Base-by-base conservation (phyloP, 768 basidiomycete species). In the Royoungia palumana region DNA sequence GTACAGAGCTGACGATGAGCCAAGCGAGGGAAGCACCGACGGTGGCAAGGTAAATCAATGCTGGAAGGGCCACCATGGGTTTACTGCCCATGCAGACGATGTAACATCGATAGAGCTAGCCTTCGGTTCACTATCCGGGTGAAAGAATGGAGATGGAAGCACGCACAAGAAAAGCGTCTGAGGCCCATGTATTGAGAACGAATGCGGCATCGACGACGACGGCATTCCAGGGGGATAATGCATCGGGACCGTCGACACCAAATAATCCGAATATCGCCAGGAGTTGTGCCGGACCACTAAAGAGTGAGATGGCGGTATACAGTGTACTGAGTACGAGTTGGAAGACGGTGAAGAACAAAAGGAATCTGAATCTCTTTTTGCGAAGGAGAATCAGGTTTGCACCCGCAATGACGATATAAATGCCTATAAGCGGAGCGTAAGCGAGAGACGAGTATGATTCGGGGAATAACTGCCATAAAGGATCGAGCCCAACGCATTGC, bases 81-180 rank as follows among this genome's bases (percentile, higher is more conserved):
- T 14, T 22, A 48, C 53, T 46, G 2, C 28, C 50, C 53, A 44
- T 49, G 35, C 55, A 61, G 28, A 64, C 49, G 36, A 62, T 22
- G 28, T 64, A 46, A 20, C 55, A 64, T 8, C 62, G 62, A 21
- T 62, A 62, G 22, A 62, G 51, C 61, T 49, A 6, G 7, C 11
- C 12, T 13, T 5, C 2, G 13, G 5, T n/a, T 57, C 21, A 57
- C 44, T 4, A 10, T 16, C 14, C 4, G 16, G 16, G 16, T 16
- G 6, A 16, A 6, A 32, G 7, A 14, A 32, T 32, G 10, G 24
- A 25, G 24, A 7, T 7, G 14, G 20, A 28, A 14, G 19, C 6
- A 57, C 58, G 40, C 36, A 62, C 60, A 9, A 62, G 55, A 24
- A 63, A 62, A 2, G 44, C 61, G 9, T 62, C 60, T 0, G 61